Percentiles rank a stretch among this genome's conserved stretches.
phyloP scores from a whole-genome alignment of 805 yeast species.

The Ogataea methanolica region DNA sequence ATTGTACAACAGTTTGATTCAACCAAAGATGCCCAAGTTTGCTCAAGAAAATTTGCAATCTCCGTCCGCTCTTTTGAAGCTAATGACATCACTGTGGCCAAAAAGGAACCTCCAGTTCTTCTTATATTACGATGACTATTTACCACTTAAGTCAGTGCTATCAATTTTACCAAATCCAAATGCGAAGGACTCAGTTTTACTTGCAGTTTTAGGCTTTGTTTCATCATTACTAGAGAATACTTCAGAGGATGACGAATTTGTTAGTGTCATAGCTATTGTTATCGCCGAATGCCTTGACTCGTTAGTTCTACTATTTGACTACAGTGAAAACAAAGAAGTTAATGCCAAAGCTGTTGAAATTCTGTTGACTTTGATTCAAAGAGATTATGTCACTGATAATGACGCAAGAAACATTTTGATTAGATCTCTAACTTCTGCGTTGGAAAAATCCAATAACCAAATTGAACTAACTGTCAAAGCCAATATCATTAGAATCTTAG shows the following conservation, averaged over 20 bases:
- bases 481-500: slow-evolving; percentile 52
- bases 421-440: slow-evolving; percentile 51
- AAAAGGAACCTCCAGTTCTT: slow-evolving; percentile 43
- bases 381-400: slow-evolving; percentile 52
- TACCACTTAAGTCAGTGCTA: slow-evolving; percentile 53
- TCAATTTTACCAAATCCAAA: slow-evolving; percentile 46
- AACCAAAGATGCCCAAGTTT: slow-evolving; percentile 64
- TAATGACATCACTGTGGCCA: slow-evolving; percentile 58
- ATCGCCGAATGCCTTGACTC: slow-evolving; percentile 52
- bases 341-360: slow-evolving; percentile 49
- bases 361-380: slow-evolving; percentile 48
- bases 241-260: slow-evolving; percentile 39
- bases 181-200: slow-evolving; percentile 65
- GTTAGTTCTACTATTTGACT: slow-evolving; percentile 46
- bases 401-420: slow-evolving; percentile 50
- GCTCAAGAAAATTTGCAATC: slow-evolving; percentile 77
- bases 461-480: slow-evolving; percentile 50
- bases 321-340: slow-evolving; percentile 39
- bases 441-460: slow-evolving; percentile 53
- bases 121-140: slow-evolving; percentile 49
- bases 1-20: slow-evolving; percentile 51
- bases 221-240: slow-evolving; percentile 38
- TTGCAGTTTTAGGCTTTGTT: slow-evolving; percentile 51
- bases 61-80: slow-evolving; percentile 68
- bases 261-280: slow-evolving; percentile 47